These are phyloP conservation scores for Boletus huronensis DNA, from an alignment of 768 basidiomycete genomes.

Conservation along the genomic window DNA sequence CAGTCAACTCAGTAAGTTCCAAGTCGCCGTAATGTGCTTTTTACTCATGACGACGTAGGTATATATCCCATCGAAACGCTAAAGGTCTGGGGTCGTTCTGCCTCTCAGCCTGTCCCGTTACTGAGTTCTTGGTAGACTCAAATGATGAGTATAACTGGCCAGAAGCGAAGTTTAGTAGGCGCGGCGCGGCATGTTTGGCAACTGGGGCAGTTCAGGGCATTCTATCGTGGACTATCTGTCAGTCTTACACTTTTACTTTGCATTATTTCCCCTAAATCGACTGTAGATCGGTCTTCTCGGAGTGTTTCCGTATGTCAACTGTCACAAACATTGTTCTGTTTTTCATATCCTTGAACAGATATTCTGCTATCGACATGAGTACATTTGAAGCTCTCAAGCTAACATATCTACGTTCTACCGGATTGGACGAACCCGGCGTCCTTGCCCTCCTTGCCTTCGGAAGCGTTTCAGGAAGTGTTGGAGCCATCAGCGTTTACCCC, in stretches of 20 bases:
- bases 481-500: conserved; percentile 91
- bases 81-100: conserved; percentile 50
- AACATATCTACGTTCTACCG: conserved; percentile 82
- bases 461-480: conserved; percentile 89
- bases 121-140: conserved; percentile 55
- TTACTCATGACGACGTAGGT: conserved; percentile 43
- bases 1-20: conserved; percentile 78
- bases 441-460: conserved; percentile 87
- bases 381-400: conserved; percentile 96
- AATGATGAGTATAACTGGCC: conserved; percentile 88
- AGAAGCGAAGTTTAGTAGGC: conserved; percentile 52
- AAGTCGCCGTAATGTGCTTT: conserved; percentile 3
- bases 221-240: conserved; percentile 88
- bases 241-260: conserved; percentile 33
- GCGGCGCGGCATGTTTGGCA: conserved; percentile 75
- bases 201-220: conserved; percentile 76
- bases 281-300: conserved; percentile 87
- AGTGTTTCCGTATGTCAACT: conserved; percentile 80
- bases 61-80: conserved; percentile 97
- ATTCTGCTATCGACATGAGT: conserved; percentile 95
- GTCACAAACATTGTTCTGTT: background rate
- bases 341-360: conserved; percentile 39
- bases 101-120: background rate
- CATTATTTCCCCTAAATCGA: conserved; percentile 12
- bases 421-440: conserved; percentile 85